Evolutionary conservation across 306 rosid genomes (phyloP).

Genomic region (Cucumis cinereus): DNA sequence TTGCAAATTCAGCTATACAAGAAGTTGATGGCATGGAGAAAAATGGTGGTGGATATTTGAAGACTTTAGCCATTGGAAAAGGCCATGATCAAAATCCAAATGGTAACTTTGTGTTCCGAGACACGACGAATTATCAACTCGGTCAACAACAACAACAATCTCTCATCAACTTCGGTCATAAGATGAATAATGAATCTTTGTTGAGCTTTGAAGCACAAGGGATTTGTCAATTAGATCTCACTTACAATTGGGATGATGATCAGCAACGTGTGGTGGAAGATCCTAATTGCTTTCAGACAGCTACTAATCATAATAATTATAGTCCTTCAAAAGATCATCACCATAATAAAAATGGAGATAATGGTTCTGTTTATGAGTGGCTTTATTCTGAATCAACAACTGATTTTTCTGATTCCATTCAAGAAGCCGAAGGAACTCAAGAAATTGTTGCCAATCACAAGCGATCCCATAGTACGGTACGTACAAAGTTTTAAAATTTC

Average conservation of each 20-base stretch:
- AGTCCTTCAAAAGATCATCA: conserved; percentile 12
- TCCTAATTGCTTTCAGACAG: conserved; percentile 35
- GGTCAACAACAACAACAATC: conserved; percentile 21
- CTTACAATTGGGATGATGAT: conserved; percentile 26
- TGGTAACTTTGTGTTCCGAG: conserved; percentile 16
- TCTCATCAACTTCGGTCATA: conserved; percentile 37
- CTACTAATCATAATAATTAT: conserved; percentile 17
- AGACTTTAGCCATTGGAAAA: neutral
- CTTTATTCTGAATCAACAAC: conserved; percentile 30
- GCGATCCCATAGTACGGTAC: conserved; percentile 33
- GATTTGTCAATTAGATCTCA: neutral
- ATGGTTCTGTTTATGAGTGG: conserved; percentile 37
- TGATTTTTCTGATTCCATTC: conserved; percentile 22
- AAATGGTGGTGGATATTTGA: conserved; percentile 20
- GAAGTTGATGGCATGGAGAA: conserved; percentile 24
- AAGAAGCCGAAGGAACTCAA: conserved; percentile 18
- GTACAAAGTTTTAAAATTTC: conserved; percentile 1
- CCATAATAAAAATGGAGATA: conserved; percentile 14
- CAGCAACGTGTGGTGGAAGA: conserved; percentile 21
- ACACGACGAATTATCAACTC: conserved; percentile 12
- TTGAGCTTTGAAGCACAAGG: conserved; percentile 50
- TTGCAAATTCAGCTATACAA: conserved; percentile 11
- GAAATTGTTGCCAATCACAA: conserved; percentile 24
- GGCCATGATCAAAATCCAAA: neutral
- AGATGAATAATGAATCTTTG: conserved; percentile 28